Evolutionary conservation across 495 filamentous ascomycete genomes (phyloP), one percentile per base, ranked within the genome.

Genomic region (Lasiosphaeria ovina): DNA sequence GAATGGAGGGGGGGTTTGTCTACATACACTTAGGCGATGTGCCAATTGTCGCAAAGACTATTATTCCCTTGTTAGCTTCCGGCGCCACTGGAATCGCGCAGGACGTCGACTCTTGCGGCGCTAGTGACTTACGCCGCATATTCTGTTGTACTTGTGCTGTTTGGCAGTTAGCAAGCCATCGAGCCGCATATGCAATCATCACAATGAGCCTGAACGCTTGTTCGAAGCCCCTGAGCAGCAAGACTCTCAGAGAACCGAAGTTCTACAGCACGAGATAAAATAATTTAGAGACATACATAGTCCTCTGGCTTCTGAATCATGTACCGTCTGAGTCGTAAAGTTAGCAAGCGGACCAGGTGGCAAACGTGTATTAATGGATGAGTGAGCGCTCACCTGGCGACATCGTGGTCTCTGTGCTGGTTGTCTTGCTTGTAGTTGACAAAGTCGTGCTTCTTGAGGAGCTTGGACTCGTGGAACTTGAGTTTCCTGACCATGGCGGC

Each of bases 391-490:
- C 50, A 68, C 68, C 68, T 86, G 55, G 87, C 81, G 60, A 98
- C 82, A 63, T 84, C 79, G 63, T 91, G 74, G 59, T 76, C 88
- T 72, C 93, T 86, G 80, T 98, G 95, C 63, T 82, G 77, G 69
- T 87, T 81, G 77, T 98, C 93, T 68, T 87, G 87, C 76, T 92
- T 91, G 81, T 93, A 98, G 70, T 87, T 93, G 65, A 91, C 86
- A 77, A 98, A 94, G 75, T 98, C 92, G 74, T 95, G 92, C 78
- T 98, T 98, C 59, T 86, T 85, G 71, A 97, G 87, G 62, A 82
- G 67, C 60, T 78, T 78, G 61, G 89, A 82, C 83, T 97, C 93
- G 77, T 96, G 92, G 57, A 24, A 64, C 58, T 96, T 97, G 69
- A 98, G 85, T 75, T 93, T 88, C 61, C 93, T 88, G 66, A 94